Evolutionary conservation across 169 alveolate species (phyloP).

Genomic region (Plasmodium vivax): DNA sequence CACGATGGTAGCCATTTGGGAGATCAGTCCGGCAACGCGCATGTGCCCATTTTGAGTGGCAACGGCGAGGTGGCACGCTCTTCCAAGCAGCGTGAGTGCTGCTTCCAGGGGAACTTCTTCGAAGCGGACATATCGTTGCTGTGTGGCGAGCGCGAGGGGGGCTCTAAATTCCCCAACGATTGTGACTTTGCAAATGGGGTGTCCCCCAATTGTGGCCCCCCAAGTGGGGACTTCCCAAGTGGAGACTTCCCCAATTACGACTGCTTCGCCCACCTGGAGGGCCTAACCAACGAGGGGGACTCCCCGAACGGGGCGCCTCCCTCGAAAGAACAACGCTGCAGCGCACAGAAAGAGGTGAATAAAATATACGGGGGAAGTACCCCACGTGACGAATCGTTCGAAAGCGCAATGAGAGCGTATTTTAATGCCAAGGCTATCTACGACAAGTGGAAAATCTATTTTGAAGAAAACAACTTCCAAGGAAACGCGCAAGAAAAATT

Average conservation of each 20-base stretch:
- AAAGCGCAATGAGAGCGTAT: background rate
- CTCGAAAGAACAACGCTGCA: background rate
- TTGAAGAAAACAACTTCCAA: constrained; percentile 12
- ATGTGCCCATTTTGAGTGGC: background rate
- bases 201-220: background rate
- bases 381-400: background rate
- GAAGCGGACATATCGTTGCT: background rate
- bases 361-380: background rate
- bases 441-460: constrained; percentile 43
- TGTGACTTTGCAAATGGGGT: background rate
- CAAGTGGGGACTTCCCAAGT: background rate
- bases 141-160: background rate
- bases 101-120: background rate
- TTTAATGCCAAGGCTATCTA: constrained; percentile 13
- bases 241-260: background rate
- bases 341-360: background rate
- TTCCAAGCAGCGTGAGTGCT: background rate
- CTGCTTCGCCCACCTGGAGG: background rate
- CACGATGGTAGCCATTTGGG: background rate
- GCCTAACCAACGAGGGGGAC: background rate
- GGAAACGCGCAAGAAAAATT: constrained; percentile 33
- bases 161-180: background rate
- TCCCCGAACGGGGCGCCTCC: background rate
- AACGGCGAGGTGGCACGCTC: background rate
- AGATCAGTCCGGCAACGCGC: background rate